Conservation (phyloP, 768 basidiomycete species). For the Suillus placidus region DNA sequence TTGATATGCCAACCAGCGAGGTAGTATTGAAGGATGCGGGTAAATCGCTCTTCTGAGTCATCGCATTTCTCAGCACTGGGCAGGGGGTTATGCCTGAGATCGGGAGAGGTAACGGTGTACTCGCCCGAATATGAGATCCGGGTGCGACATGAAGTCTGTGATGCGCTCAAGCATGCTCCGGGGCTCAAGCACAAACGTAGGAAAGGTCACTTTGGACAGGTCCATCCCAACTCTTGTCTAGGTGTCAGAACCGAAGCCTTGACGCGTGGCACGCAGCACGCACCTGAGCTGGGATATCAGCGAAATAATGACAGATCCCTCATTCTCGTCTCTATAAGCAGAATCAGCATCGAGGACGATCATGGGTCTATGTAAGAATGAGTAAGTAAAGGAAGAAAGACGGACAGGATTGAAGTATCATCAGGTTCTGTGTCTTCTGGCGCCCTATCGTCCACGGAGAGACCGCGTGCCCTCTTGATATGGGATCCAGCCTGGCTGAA, state of each 20-base stretch:
- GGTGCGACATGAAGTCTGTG: constrained; percentile 99
- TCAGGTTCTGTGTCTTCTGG: constrained; percentile 86
- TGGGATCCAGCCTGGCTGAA: constrained; percentile 71
- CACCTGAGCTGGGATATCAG: constrained; percentile 90
- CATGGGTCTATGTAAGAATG: constrained; percentile 34
- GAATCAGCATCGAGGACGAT: constrained; percentile 36
- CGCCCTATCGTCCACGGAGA: constrained; percentile 65
- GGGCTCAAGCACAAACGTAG: constrained; percentile 95
- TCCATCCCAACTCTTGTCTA: constrained; percentile 89
- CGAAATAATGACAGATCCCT: constrained; percentile 86
- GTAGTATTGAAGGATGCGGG: constrained; percentile 91
- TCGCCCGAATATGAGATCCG: constrained; percentile 94
- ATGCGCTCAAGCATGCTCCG: constrained; percentile 97
- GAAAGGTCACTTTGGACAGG: constrained; percentile 90
- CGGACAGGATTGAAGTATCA: constrained; percentile 87
- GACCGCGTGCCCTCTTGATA: constrained; percentile 69
- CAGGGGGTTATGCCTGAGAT: constrained; percentile 12
- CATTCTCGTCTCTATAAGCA: constrained; percentile 79
- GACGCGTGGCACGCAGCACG: constrained; percentile 21
- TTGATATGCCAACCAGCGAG: constrained; percentile 99
- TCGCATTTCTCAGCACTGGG: constrained; percentile 76
- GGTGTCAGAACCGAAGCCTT: constrained; percentile 1
- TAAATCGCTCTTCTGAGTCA: constrained; percentile 88
- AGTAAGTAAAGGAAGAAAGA: constrained; percentile 31
- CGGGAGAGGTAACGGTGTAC: constrained; percentile 32